phyloP scores from a whole-genome alignment of 2,329 filamentous ascomycete species.

The Colletotrichum sp. region DNA sequence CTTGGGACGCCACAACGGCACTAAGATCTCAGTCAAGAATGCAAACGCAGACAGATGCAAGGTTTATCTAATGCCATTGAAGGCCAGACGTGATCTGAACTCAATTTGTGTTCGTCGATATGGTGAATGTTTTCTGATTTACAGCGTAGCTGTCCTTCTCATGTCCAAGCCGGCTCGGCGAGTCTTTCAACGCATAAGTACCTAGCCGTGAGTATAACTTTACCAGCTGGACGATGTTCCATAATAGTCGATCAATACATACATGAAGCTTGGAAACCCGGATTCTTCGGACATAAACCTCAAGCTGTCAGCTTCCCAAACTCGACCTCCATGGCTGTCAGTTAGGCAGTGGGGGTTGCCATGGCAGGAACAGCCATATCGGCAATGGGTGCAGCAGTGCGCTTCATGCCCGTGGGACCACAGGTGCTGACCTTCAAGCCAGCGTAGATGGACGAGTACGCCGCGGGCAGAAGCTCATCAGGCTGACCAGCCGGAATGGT shows the following conservation, averaged over 20 bases:
- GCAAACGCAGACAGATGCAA: not conserved
- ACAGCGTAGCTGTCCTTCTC: not conserved
- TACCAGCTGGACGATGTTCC: not conserved
- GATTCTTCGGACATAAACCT: not conserved
- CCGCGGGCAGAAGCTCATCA: conserved; percentile 40
- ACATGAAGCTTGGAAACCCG: not conserved
- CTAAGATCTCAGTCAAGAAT: not conserved
- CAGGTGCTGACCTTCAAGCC: conserved; percentile 34
- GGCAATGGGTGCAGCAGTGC: not conserved
- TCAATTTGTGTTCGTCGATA: not conserved
- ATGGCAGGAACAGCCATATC: not conserved
- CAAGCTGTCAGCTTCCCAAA: not conserved
- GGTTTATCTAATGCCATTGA: not conserved
- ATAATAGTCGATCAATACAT: not conserved
- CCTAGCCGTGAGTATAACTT: not conserved
- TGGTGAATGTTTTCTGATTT: not conserved
- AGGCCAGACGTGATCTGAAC: not conserved
- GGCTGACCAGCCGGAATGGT: conserved; percentile 44
- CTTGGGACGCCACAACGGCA: not conserved
- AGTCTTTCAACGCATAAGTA: not conserved
- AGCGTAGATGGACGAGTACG: conserved; percentile 29
- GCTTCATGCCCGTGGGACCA: not conserved
- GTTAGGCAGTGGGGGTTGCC: not conserved
- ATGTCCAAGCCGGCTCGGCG: not conserved
- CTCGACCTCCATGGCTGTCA: not conserved